Evolutionary conservation across 139 green algal genomes (phyloP).

Genomic region (Micromonas pusilla): DNA sequence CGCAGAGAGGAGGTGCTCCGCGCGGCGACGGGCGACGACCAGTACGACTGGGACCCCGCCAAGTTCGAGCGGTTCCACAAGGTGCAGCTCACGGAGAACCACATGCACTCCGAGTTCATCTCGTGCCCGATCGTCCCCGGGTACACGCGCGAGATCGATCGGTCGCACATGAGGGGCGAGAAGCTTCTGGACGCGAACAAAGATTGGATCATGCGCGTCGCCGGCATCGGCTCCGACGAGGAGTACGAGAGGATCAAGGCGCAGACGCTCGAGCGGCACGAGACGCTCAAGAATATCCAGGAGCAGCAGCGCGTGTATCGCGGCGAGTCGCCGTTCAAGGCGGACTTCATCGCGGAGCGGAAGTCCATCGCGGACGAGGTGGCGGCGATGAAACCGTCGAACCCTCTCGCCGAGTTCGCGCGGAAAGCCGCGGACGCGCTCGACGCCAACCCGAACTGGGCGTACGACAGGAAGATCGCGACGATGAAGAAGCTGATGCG

Average conservation of each 20-base stretch:
- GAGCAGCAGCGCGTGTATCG: background rate
- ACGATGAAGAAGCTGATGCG: slow-evolving; percentile 29
- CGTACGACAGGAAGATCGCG: slow-evolving; percentile 23
- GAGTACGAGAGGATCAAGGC: slow-evolving; percentile 10
- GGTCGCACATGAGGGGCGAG: background rate
- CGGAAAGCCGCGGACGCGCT: background rate
- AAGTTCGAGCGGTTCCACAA: background rate
- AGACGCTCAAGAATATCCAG: background rate
- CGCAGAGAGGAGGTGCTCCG: background rate
- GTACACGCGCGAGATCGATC: background rate
- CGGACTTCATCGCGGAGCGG: background rate
- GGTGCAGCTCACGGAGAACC: background rate
- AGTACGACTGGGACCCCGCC: background rate
- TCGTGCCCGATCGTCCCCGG: background rate
- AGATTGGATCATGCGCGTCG: background rate
- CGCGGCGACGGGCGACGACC: background rate
- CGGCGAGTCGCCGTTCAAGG: background rate
- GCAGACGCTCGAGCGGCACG: background rate
- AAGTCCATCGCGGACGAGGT: background rate
- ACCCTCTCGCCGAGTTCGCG: background rate
- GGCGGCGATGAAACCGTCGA: background rate
- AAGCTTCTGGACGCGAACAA: slow-evolving; percentile 3
- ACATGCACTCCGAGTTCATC: background rate
- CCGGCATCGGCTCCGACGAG: background rate
- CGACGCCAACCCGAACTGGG: slow-evolving; percentile 8